Conservation (phyloP, 768 basidiomycete species). For the Paxillus involutus region DNA sequence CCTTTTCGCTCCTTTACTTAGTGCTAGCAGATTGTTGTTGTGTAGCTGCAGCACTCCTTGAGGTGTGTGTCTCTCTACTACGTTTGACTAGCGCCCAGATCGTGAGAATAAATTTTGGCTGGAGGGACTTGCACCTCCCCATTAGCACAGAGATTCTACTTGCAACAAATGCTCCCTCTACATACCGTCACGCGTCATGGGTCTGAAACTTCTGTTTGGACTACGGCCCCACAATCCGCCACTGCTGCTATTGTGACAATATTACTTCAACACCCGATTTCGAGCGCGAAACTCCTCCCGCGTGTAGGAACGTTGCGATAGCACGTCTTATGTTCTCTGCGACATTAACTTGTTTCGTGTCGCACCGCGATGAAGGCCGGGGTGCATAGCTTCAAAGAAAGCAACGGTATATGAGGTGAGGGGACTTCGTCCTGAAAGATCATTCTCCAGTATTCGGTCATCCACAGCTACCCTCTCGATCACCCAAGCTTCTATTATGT, state of each 20-base stretch:
- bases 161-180: not conserved
- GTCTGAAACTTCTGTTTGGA: not conserved
- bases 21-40: too few species aligned
- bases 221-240: not conserved
- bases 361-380: not conserved
- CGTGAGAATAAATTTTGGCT: too few species aligned
- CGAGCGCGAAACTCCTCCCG: not conserved
- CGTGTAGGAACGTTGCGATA: not conserved
- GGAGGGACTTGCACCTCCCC: too few species aligned
- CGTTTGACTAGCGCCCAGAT: not conserved
- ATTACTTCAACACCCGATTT: not conserved
- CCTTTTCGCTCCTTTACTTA: too few species aligned
- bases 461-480: not conserved
- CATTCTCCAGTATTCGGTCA: not conserved
- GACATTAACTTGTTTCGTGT: not conserved
- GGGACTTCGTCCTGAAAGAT: not conserved
- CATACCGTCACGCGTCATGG: not conserved
- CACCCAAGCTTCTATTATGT: conserved; percentile 9
- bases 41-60: too few species aligned
- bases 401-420: conserved; percentile 2
- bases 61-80: too few species aligned
- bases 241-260: too few species aligned
- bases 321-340: not conserved
- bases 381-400: not conserved
- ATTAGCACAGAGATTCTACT: not conserved